These are phyloP conservation scores for Quillaja saponaria DNA, from an alignment of 306 rosid genomes.

Conservation along the genomic window DNA sequence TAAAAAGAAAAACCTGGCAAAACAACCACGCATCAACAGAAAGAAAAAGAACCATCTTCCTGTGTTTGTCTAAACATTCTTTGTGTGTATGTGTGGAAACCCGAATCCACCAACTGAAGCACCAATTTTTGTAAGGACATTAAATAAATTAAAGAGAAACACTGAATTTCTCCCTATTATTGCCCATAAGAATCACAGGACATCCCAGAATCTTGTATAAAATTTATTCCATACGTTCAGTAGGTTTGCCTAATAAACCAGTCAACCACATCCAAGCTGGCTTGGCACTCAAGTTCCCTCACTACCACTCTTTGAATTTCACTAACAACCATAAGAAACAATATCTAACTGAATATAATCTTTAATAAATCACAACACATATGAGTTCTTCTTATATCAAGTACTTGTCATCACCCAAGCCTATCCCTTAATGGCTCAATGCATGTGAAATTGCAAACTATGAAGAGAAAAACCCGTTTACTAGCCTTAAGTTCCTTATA, in stretches of 20 bases:
- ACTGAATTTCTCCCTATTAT: neutral
- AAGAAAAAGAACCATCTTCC: too few species aligned
- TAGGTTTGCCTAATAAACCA: neutral
- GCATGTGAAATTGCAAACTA: neutral
- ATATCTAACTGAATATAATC: neutral
- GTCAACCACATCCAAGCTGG: neutral
- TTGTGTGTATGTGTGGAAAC: neutral
- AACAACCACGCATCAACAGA: too few species aligned
- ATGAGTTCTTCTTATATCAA: neutral
- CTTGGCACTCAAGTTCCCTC: neutral
- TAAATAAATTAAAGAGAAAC: neutral
- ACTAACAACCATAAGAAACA: neutral
- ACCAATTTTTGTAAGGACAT: constrained; percentile 1
- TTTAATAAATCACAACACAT: constrained; percentile 3
- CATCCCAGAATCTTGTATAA: neutral
- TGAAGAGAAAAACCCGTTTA: constrained; percentile 14
- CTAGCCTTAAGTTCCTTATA: constrained; percentile 11
- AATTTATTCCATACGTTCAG: neutral
- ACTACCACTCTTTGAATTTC: neutral
- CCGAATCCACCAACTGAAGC: constrained; percentile 7
- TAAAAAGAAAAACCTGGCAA: too few species aligned
- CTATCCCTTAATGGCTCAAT: neutral
- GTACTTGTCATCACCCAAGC: neutral
- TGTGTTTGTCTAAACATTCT: too few species aligned
- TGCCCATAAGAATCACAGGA: neutral